Conservation (phyloP, 1,284 basidiomycete species). For the Ganoderma lucidum region DNA sequence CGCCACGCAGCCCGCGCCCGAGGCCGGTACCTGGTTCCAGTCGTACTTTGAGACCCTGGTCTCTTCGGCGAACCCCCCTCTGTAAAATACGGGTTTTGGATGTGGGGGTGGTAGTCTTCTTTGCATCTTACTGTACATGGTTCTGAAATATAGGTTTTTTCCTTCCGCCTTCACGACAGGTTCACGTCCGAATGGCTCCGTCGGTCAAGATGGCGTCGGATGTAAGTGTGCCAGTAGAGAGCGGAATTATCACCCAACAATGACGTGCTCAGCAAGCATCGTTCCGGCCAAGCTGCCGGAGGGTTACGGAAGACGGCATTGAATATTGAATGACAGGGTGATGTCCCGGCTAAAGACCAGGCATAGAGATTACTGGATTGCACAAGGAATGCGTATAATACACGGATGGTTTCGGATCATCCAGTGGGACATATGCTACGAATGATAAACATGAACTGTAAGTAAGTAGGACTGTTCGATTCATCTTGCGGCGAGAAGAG, state of each 20-base stretch:
- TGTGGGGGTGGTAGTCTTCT: constrained; percentile 12
- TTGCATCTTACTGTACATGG: constrained; percentile 23
- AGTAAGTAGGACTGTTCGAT: constrained; percentile 7
- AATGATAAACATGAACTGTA: constrained; percentile 2
- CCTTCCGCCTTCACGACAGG: constrained; percentile 8
- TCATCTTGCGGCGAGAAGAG: background rate
- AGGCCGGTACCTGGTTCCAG: constrained; percentile 74
- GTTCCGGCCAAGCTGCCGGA: background rate
- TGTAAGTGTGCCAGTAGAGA: background rate
- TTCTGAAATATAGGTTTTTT: constrained; percentile 24
- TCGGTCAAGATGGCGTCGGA: background rate
- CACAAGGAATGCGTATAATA: constrained; percentile 24
- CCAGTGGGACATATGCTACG: constrained; percentile 29
- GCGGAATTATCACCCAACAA: background rate
- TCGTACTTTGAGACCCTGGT: constrained; percentile 64
- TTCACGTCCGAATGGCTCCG: background rate
- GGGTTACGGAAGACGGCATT: background rate
- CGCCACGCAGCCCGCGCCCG: constrained; percentile 62
- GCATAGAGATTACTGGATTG: constrained; percentile 30
- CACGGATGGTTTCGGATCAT: constrained; percentile 19
- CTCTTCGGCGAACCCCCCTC: constrained; percentile 58
- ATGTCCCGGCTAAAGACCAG: background rate
- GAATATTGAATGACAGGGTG: background rate
- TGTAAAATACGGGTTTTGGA: constrained; percentile 43
- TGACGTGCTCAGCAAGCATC: background rate